Base-by-base conservation (phyloP, 495 filamentous ascomycete genomes). In the Penicillium cataractarum region DNA sequence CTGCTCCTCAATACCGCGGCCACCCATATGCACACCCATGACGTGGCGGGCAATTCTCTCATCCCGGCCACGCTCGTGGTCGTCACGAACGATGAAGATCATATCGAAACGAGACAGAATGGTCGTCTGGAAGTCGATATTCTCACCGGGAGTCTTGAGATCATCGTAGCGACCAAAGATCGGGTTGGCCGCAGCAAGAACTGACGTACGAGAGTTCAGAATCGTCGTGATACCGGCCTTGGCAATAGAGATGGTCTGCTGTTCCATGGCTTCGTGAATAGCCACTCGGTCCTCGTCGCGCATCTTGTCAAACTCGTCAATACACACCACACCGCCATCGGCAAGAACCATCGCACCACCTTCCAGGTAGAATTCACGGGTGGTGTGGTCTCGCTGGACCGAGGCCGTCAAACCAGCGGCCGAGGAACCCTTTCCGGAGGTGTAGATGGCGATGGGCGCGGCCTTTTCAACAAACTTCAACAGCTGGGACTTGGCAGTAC, bases 301-400 rank as follows among this genome's bases (percentile, higher is more conserved):
- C 96, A 99, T 99, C 81, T 99, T 99, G 80, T 99, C 96, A 74
- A 99, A 99, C 76, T 99, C 96, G 73, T 99, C 96, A 75, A 99
- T 99, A 79, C 96, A 99, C 22, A 98, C 96, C 8, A 98, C 96
- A 69, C 96, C 96, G 13, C 93, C 93, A 67, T 99, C 96, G 2
- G 96, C 96, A 27, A 99, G 86, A 35, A 99, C 96, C 96, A 99
- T 98, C 33, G 96, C 96, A 74, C 96, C 96, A 57, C 96, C 96
- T 81, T 99, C 96, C 4, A 99, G 86, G 71, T 98, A 98, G 75
- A 99, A 98, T 75, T 99, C 95, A 50, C 96, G 88, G 0, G 96
- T 97, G 19, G 87, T 89, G 17, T 87, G 86, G 71, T 99, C 96
- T 32, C 96, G 88, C 69, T 98, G 96, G 4, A 99, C 96, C 0